Evolutionary conservation across 768 basidiomycete species (phyloP).

Genomic region (Mycena leptocephala): DNA sequence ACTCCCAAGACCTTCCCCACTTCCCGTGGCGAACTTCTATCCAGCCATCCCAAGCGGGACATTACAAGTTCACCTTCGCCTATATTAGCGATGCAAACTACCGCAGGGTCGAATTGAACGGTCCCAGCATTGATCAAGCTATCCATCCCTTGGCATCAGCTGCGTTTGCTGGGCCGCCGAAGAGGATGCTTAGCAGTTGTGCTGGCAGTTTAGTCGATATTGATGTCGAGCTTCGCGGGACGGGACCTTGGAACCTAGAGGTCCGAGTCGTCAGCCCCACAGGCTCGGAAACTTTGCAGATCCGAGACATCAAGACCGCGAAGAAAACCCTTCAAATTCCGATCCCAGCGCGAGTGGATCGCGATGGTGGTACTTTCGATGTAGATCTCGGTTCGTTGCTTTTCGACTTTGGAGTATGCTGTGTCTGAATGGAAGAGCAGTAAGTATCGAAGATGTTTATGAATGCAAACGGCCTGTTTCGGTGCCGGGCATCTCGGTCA

Average conservation of each 20-base stretch:
- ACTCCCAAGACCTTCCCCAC: constrained; percentile 71
- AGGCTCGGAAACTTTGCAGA: constrained; percentile 71
- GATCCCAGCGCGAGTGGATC: constrained; percentile 77
- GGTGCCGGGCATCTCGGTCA: constrained; percentile 86
- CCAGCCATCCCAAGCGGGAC: constrained; percentile 91
- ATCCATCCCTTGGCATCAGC: constrained; percentile 92
- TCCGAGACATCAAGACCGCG: constrained; percentile 70
- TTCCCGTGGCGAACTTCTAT: constrained; percentile 89
- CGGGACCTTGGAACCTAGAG: constrained; percentile 91
- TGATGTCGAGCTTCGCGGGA: constrained; percentile 91
- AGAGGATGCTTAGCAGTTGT: constrained; percentile 80
- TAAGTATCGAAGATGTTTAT: constrained; percentile 90
- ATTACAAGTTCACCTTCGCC: constrained; percentile 88
- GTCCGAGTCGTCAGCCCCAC: constrained; percentile 86
- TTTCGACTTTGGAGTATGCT: neutral
- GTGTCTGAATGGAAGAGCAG: constrained; percentile 54
- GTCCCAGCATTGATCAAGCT: constrained; percentile 87
- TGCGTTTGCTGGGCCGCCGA: constrained; percentile 73
- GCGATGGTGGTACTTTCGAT: constrained; percentile 83
- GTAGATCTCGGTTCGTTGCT: constrained; percentile 75
- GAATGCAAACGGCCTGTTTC: constrained; percentile 86
- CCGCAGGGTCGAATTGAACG: constrained; percentile 79
- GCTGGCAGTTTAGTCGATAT: constrained; percentile 83
- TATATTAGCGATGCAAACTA: constrained; percentile 91
- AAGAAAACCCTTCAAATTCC: constrained; percentile 74